Base-by-base conservation (phyloP, 2,329 filamentous ascomycete species). In the Diaporthe ampelina region DNA sequence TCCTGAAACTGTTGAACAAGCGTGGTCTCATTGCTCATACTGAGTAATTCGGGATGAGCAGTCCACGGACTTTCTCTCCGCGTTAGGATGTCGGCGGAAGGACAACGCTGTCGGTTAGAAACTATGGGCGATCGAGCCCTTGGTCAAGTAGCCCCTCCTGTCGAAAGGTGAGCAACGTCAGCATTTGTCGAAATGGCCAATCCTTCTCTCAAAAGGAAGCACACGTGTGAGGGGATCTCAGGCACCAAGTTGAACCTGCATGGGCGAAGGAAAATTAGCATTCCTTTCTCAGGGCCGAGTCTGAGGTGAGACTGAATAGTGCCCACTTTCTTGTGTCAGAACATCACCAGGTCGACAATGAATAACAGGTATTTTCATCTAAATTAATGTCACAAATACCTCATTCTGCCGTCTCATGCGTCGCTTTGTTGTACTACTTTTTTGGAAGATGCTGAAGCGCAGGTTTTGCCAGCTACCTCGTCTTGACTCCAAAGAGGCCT, bases 241-340 rank as follows among this genome's bases (percentile, higher is more conserved):
- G 48, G 40, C 63, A 54, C 35, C 63, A 40, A 29, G 8, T 37
- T 11, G 26, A 40, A 35, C 48, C 32, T 24, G 32, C 32, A 54
- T 52, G 45, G 45, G 21, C 7, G 63, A 54, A 68, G 63, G 63
- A 68, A 68, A 52, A 54, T 68, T 54, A 29, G 52, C 3, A 17
- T 40, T 68, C 32, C 63, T 40, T 19, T 54, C 40, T 54, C 32
- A 68, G 29, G 48, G 19, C n/a, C 29, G 2, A 54, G 63, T 54
- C 63, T 68, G 63, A 68, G 63, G 63, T 54, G 63, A 68, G 63
- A 54, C 32, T 54, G n/a, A 15, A 8, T 7, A 10, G 13, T 26
- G 4, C 13, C 45, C 29, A 35, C 48, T n/a, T 37, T 37, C 29
- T 19, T 19, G 15, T 52, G 4, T 26, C n/a, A 52, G 11, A 54